Conservation (phyloP, 176 grass and related monocot genomes). For the Eragrostis nindensis region DNA sequence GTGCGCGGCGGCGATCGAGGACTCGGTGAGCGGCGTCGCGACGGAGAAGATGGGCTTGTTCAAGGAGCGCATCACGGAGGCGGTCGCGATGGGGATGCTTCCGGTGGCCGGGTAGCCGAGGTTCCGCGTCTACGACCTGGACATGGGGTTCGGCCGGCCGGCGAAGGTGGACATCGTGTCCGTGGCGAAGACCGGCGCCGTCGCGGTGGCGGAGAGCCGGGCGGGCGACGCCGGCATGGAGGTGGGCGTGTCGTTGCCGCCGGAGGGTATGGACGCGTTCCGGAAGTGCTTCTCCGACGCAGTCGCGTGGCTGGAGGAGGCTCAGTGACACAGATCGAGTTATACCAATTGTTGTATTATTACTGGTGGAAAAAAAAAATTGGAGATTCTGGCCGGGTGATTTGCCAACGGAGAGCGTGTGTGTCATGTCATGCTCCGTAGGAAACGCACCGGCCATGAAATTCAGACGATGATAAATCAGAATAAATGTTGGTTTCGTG, state of each 20-base stretch:
- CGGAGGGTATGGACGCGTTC: slow-evolving; percentile 36
- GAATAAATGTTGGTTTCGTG: too few species aligned
- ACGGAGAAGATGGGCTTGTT: neutral
- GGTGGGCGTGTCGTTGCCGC: slow-evolving; percentile 39
- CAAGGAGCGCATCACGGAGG: neutral
- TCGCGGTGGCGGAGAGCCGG: slow-evolving; percentile 40
- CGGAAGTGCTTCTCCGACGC: slow-evolving; percentile 11
- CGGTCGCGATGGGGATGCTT: neutral
- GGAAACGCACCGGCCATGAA: too few species aligned
- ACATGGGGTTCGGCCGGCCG: slow-evolving; percentile 46
- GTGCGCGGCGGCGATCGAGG: too few species aligned
- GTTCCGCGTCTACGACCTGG: slow-evolving; percentile 47
- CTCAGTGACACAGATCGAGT: too few species aligned
- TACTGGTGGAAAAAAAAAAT: too few species aligned
- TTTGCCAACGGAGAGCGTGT: too few species aligned
- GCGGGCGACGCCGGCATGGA: slow-evolving; percentile 34
- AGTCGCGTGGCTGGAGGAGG: too few species aligned
- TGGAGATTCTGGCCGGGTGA: too few species aligned
- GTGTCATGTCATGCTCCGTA: too few species aligned
- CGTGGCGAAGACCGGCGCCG: slow-evolving; percentile 7
- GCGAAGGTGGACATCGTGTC: slow-evolving; percentile 45
- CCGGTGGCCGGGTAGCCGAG: slow-evolving; percentile 41
- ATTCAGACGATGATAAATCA: too few species aligned
- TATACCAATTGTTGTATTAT: too few species aligned
- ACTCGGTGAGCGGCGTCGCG: neutral